Percentiles rank a stretch among this genome's conserved stretches.
Conservation (phyloP, 768 basidiomycete species). For the Paxillus rubicundulus region DNA sequence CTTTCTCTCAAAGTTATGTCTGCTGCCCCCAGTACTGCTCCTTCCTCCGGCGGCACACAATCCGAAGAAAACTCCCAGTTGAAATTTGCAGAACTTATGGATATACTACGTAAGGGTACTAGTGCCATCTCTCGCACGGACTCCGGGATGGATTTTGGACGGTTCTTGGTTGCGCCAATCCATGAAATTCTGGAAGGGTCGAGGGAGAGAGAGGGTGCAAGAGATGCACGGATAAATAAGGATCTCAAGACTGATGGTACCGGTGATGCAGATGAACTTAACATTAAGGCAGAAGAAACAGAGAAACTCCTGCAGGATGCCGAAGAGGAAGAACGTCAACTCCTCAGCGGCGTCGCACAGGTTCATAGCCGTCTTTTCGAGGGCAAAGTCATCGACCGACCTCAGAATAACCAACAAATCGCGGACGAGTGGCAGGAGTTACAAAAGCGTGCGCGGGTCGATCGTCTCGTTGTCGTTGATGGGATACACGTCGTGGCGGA, state of each 20-base stretch:
- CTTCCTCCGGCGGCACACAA: conserved; percentile 16
- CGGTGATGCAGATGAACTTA: conserved; percentile 1
- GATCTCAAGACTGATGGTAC: conserved; percentile 28
- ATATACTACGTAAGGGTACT: conserved; percentile 56
- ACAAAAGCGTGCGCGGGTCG: conserved; percentile 42
- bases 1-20: conserved; percentile 63
- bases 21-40: conserved; percentile 24
- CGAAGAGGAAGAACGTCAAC: conserved; percentile 50
- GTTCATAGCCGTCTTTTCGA: conserved; percentile 61
- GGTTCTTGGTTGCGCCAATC: conserved; percentile 46
- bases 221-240: conserved; percentile 45
- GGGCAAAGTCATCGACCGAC: conserved; percentile 39
- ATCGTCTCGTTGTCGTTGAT: conserved; percentile 40
- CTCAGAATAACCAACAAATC: conserved; percentile 40
- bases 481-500: conserved; percentile 35
- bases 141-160: conserved; percentile 38
- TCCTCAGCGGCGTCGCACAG: conserved; percentile 56
- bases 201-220: conserved; percentile 37
- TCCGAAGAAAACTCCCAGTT: conserved; percentile 31
- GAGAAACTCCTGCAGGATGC: conserved; percentile 38
- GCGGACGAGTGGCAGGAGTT: conserved; percentile 45
- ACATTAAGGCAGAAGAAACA: conserved; percentile 18
- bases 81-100: conserved; percentile 47
- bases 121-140: conserved; percentile 47
- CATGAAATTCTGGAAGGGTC: conserved; percentile 47